Evolutionary conservation across 768 basidiomycete species (phyloP), one percentile per base, ranked within the genome.

Genomic region (Tremella yokohamensis): DNA sequence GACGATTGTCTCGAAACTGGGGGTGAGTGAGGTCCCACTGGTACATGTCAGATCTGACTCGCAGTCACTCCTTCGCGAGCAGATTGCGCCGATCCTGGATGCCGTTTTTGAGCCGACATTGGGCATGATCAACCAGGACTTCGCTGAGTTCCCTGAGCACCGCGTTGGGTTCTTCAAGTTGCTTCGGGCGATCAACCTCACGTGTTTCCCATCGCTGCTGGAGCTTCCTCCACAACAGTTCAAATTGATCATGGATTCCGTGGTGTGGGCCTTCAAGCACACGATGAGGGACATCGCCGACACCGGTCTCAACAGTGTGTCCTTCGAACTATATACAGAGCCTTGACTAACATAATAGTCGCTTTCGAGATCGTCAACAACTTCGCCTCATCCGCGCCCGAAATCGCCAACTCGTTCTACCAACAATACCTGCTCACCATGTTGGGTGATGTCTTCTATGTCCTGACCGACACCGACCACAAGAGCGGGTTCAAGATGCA

Each of bases 251-350:
- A 97, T 96, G 85, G 94, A 98, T 77, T 92, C 90, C 60, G 88
- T 97, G 64, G 87, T 94, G 52, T 99, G 96, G 94, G 94, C 92
- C n/a, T 94, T 97, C 81, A 99, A 99, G 78, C 96, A 99, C 79
- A 97, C 90, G 15, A 92, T 96, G 90, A 84, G 94, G 54, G 94
- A 98, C 77, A 96, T 99, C 61, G 90, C 91, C 3, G 94, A 98
- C 73, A 89, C 87, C 42, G 80, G 80, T 19, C 58, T 81, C 37
- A 78, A 77, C 63, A 75, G 78, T 77, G 59, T 57, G 76, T 67
- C 12, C 6, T 13, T 16, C 2, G 26, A 15, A 22, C 39, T 4
- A 19, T 25, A 3, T 2, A 11, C 13, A 45, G 42, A 15, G 15
- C 42, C 4, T 2, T 2, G 1, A 44, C 20, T 37, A 48, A 44